Percentiles rank a stretch among this genome's conserved stretches.
phyloP scores from a whole-genome alignment of 192 early-diverging fungal genomes.

The Podila verticillata region DNA sequence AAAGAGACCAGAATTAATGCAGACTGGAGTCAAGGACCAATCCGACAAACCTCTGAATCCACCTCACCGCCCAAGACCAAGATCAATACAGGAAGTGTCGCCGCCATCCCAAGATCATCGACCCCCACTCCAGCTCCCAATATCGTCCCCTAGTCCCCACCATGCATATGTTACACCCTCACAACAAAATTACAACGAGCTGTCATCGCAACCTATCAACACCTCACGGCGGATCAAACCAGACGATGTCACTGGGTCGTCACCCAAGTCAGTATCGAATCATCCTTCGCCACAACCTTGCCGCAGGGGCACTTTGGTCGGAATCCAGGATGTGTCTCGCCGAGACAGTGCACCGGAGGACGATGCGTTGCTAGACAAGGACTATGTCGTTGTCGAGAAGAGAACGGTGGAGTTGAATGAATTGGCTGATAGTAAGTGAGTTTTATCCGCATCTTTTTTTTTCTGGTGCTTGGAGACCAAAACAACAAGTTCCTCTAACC shows the following conservation, averaged over 20 bases:
- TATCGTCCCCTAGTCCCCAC: conserved; percentile 29
- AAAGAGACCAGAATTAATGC: conserved; percentile 10
- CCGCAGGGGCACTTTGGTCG: conserved; percentile 34
- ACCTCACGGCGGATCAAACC: conserved; percentile 21
- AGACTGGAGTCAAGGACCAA: conserved; percentile 6
- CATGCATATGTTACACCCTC: conserved; percentile 8
- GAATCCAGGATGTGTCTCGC: conserved; percentile 33
- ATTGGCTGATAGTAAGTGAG: conserved; percentile 73
- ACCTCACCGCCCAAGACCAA: conserved; percentile 21
- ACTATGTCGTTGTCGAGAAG: conserved; percentile 82
- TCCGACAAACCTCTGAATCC: conserved; percentile 9
- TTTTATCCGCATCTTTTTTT: not conserved
- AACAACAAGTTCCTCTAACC: conserved; percentile 27
- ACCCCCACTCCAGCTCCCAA: conserved; percentile 33
- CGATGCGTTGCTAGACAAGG: conserved; percentile 67
- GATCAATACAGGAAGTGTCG: conserved; percentile 25
- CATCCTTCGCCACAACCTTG: conserved; percentile 37
- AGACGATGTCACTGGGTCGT: conserved; percentile 5
- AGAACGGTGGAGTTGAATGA: conserved; percentile 77
- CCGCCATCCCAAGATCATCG: conserved; percentile 11
- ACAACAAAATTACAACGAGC: conserved; percentile 6
- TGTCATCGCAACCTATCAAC: conserved; percentile 18
- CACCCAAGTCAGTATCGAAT: conserved; percentile 14
- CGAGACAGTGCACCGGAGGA: conserved; percentile 53
- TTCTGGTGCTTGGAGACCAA: conserved; percentile 1